A percentile compares a stretch with the other conserved stretches of the same genome.
Evolutionary conservation across 768 basidiomycete species (phyloP).

Genomic region (Mycena amicta): DNA sequence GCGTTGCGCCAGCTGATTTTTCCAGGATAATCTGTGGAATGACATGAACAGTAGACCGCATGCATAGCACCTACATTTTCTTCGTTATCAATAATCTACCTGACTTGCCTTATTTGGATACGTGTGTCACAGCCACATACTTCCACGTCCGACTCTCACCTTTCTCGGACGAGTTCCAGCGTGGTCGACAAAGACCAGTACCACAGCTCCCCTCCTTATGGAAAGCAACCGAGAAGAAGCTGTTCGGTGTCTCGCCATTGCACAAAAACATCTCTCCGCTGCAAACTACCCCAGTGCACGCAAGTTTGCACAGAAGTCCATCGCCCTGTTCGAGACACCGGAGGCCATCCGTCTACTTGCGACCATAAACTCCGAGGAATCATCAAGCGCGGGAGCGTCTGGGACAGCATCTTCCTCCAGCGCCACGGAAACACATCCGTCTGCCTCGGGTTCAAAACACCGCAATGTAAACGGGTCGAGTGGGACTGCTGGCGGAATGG

Average conservation of each 20-base stretch:
- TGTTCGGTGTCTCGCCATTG: conserved; percentile 76
- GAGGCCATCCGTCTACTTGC: conserved; percentile 72
- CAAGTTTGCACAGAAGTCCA: conserved; percentile 89
- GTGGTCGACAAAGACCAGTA: too few relatives aligned
- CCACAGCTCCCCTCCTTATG: conserved; percentile 40
- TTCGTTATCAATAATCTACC: background rate
- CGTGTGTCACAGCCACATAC: background rate
- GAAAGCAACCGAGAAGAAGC: conserved; percentile 93
- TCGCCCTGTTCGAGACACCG: conserved; percentile 77
- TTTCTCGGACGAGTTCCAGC: too few relatives aligned
- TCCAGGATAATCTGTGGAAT: too few relatives aligned
- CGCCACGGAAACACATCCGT: conserved; percentile 65
- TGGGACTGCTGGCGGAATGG: conserved; percentile 63
- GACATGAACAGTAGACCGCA: too few relatives aligned
- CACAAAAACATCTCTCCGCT: conserved; percentile 70
- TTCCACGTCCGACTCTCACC: conserved; percentile 1
- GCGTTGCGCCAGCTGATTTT: too few relatives aligned
- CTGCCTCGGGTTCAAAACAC: conserved; percentile 71
- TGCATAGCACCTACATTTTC: background rate
- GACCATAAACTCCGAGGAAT: conserved; percentile 60
- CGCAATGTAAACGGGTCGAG: conserved; percentile 46
- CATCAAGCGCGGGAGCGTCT: conserved; percentile 43
- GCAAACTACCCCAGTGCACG: conserved; percentile 77
- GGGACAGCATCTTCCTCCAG: conserved; percentile 44
- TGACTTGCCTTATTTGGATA: background rate